These are phyloP conservation scores for Penicillium chermesinum DNA, from an alignment of 495 filamentous ascomycete species.

Conservation along the genomic window DNA sequence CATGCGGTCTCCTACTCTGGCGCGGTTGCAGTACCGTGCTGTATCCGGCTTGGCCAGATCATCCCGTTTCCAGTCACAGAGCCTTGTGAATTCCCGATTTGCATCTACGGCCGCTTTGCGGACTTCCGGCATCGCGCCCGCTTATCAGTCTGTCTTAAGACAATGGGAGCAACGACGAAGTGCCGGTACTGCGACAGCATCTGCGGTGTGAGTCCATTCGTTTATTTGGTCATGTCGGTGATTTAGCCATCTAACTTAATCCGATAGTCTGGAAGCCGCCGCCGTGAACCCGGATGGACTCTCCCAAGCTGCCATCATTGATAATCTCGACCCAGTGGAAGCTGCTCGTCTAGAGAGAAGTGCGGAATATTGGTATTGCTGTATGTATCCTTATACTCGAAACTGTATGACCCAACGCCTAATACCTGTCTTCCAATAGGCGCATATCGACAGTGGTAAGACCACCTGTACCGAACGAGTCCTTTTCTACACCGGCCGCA, in stretches of 20 bases:
- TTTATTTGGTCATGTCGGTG: too few species aligned
- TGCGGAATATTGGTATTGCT: conserved; percentile 98
- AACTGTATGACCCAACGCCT: conserved; percentile 1
- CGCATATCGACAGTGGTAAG: conserved; percentile 98
- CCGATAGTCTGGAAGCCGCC: conserved; percentile 52
- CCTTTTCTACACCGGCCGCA: conserved; percentile 96
- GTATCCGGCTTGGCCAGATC: conserved; percentile 42
- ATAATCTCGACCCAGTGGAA: conserved; percentile 71
- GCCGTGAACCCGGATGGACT: conserved; percentile 53
- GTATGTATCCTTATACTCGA: conserved; percentile 41
- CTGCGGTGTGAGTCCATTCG: conserved; percentile 35
- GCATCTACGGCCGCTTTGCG: conserved; percentile 40
- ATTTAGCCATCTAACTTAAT: too few species aligned
- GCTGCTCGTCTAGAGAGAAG: conserved; percentile 65
- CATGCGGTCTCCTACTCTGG: conserved; percentile 45
- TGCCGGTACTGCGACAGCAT: conserved; percentile 33
- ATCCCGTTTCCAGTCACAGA: conserved; percentile 37
- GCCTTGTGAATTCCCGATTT: conserved; percentile 31
- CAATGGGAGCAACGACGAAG: conserved; percentile 38
- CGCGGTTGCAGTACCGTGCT: conserved; percentile 40
- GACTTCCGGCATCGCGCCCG: conserved; percentile 35
- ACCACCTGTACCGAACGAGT: conserved; percentile 96
- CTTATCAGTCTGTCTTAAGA: conserved; percentile 36
- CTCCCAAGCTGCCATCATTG: conserved; percentile 64
- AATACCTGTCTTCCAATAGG: conserved; percentile 44